Base-by-base conservation (phyloP, 1,139 yeast species). In the Saccharomyces hybrid region DNA sequence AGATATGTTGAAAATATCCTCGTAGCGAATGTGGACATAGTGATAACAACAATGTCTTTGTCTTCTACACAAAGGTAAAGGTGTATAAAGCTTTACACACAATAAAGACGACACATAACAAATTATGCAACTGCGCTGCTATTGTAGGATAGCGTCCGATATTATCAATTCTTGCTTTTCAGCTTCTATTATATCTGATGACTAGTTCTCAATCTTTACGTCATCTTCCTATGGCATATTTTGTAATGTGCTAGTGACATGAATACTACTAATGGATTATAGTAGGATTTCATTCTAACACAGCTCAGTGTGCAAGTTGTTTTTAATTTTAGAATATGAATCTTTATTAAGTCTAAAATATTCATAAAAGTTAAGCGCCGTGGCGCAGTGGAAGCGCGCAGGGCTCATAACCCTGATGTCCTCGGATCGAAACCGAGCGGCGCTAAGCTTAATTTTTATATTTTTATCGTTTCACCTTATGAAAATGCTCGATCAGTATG, bases 331-430 rank as follows among this genome's bases (percentile, higher is more conserved):
- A 7, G 8, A 28, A 28, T 7, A 4, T 28, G 31, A 28, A 8
- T 11, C 31, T 7, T 28, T 20, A 20, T 20, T 20, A 20, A 20
- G 23, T 20, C 23, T 20, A 7, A 26, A 7, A 6, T 6, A 25
- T 46, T 34, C 27, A 25, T 28, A 50, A 50, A 50, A 41, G 44
- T 30, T 50, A 46, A 75, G 88, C 88, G 87, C 83, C 82, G 90
- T 87, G 95, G 95, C 96, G 96, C 96, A 88, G 96, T 83, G 96
- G 96, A 86, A 88, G 96, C 96, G 96, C 95, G 95, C 95, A 86
- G 95, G 95, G 95, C 95, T 86, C 95, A 88, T 89, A 89, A 89
- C 97, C 96, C 96, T 88, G 96, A 88, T 86, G 96, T 88, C 96
- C 95, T 84, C 79, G 95, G 96, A 89, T 89, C 97, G 96, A 89